Evolutionary conservation across 768 basidiomycete species (phyloP), one percentile per base, ranked within the genome.

Genomic region (Russula compacta): DNA sequence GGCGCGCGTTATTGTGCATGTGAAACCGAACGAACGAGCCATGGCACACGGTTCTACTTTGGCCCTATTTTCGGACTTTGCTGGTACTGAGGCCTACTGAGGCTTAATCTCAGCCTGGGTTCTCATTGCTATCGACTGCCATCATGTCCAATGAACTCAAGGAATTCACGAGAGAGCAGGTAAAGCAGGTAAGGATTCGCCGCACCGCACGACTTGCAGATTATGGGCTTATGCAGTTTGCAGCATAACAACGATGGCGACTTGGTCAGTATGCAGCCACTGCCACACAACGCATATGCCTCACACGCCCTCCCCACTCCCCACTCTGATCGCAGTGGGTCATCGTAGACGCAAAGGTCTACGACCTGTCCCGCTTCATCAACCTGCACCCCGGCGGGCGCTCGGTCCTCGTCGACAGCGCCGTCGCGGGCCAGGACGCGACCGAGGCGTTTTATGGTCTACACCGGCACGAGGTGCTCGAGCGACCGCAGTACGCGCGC

Each of bases 171-270:
- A 61, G 74, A 32, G 80, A 85, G 47, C 89, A 92, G 65, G 83
- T 91, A 58, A 78, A 81, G n/a, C 78, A 86, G 78, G 89, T 89
- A 60, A 54, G 76, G 2, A 9, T 11, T 33, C 21, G 14, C 19
- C 21, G 0, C 14, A 39, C 10, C 1, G 6, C 6, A 29, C 24
- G 24, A 29, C 24, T 29, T 2, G 4, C 24, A n/a, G 6, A 35
- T 33, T 9, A 5, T 55, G 43, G 49, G 35, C 56, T 24, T 52
- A 40, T 33, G 24, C 47, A 17, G 35, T 36, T 44, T 11, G 14
- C 66, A 95, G 93, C 94, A 97, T 73, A 91, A 93, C 77, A 86
- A 82, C 67, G 82, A 85, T 67, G 90, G 87, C 53, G 86, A 95
- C 73, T 73, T 97, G 67, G 89, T 87, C 56, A 71, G 82, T 74